Evolutionary conservation across 2,329 filamentous ascomycete genomes (phyloP).

Genomic region (Aspergillus chevalieri): DNA sequence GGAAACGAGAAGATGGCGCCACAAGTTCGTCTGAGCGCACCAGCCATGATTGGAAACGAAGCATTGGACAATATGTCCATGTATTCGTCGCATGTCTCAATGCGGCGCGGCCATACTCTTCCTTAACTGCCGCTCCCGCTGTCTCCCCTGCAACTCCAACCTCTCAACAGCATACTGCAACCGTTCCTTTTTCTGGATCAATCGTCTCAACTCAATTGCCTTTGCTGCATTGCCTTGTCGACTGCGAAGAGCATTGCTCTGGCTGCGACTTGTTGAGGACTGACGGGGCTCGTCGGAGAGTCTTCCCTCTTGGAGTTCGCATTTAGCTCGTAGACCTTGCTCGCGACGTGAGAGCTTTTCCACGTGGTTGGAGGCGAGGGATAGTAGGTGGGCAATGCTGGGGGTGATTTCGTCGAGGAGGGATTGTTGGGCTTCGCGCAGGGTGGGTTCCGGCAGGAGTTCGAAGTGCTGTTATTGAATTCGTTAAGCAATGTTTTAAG

Average conservation of each 20-base stretch:
- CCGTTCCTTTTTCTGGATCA: constrained; percentile 76
- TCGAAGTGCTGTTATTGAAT: constrained; percentile 68
- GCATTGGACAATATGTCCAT: neutral
- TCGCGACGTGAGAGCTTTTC: constrained; percentile 78
- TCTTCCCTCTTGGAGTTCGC: constrained; percentile 74
- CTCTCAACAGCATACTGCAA: constrained; percentile 81
- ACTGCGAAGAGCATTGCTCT: constrained; percentile 16
- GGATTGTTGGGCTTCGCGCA: constrained; percentile 74
- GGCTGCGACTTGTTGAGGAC: constrained; percentile 13
- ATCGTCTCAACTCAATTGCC: constrained; percentile 58
- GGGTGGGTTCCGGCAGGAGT: constrained; percentile 76
- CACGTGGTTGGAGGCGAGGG: constrained; percentile 74
- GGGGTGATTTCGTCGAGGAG: constrained; percentile 87
- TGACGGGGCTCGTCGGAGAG: constrained; percentile 39
- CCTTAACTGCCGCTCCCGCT: constrained; percentile 64
- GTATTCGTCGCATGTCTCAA: constrained; percentile 1
- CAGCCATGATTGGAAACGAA: neutral
- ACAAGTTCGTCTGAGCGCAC: neutral
- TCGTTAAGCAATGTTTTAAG: neutral
- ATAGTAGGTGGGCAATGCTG: constrained; percentile 70
- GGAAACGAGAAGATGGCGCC: neutral
- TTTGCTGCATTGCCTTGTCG: constrained; percentile 31
- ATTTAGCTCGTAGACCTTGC: constrained; percentile 73
- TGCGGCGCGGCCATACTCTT: constrained; percentile 62
- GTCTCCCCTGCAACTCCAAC: constrained; percentile 76